Conservation (phyloP, 495 filamentous ascomycete genomes). For the Penicillium cataractarum region DNA sequence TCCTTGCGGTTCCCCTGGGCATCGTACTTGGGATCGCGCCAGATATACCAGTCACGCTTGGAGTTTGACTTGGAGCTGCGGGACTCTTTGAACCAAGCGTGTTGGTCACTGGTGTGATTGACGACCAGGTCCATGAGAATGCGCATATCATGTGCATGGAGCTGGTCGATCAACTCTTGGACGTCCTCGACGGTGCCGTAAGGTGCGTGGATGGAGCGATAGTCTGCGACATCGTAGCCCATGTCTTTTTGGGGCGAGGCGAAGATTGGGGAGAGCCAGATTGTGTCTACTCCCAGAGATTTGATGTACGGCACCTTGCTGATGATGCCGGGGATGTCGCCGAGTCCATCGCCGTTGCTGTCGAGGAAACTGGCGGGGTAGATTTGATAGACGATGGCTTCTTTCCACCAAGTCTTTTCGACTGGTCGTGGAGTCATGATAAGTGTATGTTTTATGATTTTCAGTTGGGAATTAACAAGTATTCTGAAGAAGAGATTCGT, state of each 20-base stretch:
- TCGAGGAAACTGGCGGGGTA: slow-evolving; percentile 56
- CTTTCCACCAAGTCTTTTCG: slow-evolving; percentile 30
- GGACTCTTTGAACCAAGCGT: slow-evolving; percentile 65
- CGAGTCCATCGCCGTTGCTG: slow-evolving; percentile 63
- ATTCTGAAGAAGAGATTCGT: background rate
- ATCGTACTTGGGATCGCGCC: slow-evolving; percentile 54
- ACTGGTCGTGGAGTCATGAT: slow-evolving; percentile 4
- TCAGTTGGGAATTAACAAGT: no score
- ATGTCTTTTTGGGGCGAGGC: slow-evolving; percentile 53
- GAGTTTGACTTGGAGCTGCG: slow-evolving; percentile 51
- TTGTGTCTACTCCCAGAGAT: slow-evolving; percentile 58
- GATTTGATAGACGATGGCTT: slow-evolving; percentile 35
- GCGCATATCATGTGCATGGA: slow-evolving; percentile 57
- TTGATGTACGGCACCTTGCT: slow-evolving; percentile 63
- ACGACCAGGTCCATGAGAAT: slow-evolving; percentile 53
- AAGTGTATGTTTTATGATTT: background rate
- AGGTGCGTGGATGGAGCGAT: slow-evolving; percentile 53
- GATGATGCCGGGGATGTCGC: slow-evolving; percentile 66
- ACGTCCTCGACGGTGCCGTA: slow-evolving; percentile 61
- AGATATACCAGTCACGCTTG: slow-evolving; percentile 67
- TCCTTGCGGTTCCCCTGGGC: slow-evolving; percentile 51
- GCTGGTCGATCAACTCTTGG: slow-evolving; percentile 51
- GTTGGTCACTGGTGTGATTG: slow-evolving; percentile 63
- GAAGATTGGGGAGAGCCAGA: slow-evolving; percentile 69
- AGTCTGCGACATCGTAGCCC: slow-evolving; percentile 63